Conservation (phyloP, 768 basidiomycete genomes). For the Flagelloscypha sp. region DNA sequence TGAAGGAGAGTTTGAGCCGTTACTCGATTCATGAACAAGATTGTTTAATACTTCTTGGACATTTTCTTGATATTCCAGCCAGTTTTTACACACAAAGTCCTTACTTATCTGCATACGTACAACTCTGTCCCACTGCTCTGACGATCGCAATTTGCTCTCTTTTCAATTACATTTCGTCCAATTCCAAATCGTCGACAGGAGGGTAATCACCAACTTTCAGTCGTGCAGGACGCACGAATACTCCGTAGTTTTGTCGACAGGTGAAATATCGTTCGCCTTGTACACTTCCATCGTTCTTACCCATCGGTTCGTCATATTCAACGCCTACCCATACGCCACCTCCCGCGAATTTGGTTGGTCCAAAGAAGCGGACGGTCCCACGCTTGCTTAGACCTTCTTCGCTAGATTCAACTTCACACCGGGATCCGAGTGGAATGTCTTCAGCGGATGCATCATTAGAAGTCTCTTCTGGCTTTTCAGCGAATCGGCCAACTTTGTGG, state of each 20-base stretch:
- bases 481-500: slow-evolving; percentile 85
- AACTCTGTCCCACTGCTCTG: too few species aligned
- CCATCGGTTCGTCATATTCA: slow-evolving; percentile 92
- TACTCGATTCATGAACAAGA: too few species aligned
- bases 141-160: too few species aligned
- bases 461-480: slow-evolving; percentile 36
- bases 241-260: slow-evolving; percentile 68
- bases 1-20: too few species aligned
- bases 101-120: too few species aligned
- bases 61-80: too few species aligned
- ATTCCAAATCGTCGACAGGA: slow-evolving; percentile 67
- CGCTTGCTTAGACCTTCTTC: slow-evolving; percentile 68
- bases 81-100: too few species aligned
- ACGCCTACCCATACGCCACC: slow-evolving; percentile 80
- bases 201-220: slow-evolving; percentile 83
- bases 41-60: too few species aligned
- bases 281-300: slow-evolving; percentile 93
- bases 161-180: slow-evolving; percentile 70
- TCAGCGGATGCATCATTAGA: slow-evolving; percentile 20
- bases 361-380: slow-evolving; percentile 82
- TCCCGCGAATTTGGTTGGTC: slow-evolving; percentile 64
- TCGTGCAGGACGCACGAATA: slow-evolving; percentile 80
- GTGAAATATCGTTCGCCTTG: slow-evolving; percentile 82
- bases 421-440: slow-evolving; percentile 57
- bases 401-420: slow-evolving; percentile 74